Base-by-base conservation (phyloP, 139 green algal genomes). In the Nannochloris sp. region DNA sequence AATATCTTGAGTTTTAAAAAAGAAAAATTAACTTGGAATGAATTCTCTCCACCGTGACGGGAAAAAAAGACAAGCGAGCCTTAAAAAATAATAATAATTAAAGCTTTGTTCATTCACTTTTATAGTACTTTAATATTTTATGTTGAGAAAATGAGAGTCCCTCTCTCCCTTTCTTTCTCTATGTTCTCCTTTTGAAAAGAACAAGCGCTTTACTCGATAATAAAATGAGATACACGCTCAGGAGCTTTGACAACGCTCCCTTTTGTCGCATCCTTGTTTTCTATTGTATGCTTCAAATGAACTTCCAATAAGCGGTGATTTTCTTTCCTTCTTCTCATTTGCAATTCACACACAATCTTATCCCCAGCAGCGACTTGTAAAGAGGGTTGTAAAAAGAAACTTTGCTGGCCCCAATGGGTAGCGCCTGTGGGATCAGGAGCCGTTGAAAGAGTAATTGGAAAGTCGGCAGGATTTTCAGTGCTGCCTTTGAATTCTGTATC, bases 341-440 rank as follows among this genome's bases (percentile, higher is more conserved):
- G 63, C 19, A 97, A 65, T 2, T 57, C 46, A 35, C 75, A 66
- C 1, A 60, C 54, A 25, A 97, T 34, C 2, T 14, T 57, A 65
- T 92, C 83, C 2, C 75, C 80, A 7, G 76, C 57, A 2, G 45
- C 57, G 27, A 71, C 85, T n/a, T 87, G 66, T 30, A 97, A 68
- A 6, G 82, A 60, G 4, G 92, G 92, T 59, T 90, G 66, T 37
- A 95, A 51, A 35, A 80, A 79, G 77, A 97, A 97, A 10, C 68
- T 48, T 63, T 89, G 83, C 72, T 98, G 92, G 19, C 92, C 92
- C 92, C 92, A 98, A 78, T 98, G 92, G 3, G 92, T 98, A 42
- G 83, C 76, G 23, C 66, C 72, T 60, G 81, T 89, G 2, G 83
- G 71, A 71, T 96, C 91, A 15, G 92, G 92, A 10, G 83, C 90